phyloP scores from a whole-genome alignment of 2,329 filamentous ascomycete species.

The Ceratocystis cubensis region DNA sequence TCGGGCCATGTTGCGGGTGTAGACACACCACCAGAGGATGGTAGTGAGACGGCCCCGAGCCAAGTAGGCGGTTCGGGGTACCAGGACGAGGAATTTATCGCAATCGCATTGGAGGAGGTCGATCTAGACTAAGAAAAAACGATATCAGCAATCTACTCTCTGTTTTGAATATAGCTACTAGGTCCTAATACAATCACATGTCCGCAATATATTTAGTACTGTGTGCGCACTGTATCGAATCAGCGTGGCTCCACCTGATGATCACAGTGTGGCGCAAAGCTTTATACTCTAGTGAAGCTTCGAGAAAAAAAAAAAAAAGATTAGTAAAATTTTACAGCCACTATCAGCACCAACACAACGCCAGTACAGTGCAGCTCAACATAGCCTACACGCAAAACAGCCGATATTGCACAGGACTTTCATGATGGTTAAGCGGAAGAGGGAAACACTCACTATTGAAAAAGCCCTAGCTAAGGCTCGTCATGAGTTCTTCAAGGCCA shows the following conservation, averaged over 20 bases:
- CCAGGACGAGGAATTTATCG: slow-evolving; percentile 23
- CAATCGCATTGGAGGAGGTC: slow-evolving; percentile 23
- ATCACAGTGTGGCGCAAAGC: slow-evolving; percentile 16
- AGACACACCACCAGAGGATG: slow-evolving; percentile 43
- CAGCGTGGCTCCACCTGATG: background rate
- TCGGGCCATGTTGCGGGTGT: slow-evolving; percentile 29
- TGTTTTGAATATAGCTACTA: background rate
- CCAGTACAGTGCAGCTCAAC: background rate
- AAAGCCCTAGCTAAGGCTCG: slow-evolving; percentile 42
- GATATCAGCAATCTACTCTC: background rate
- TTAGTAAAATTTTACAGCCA: background rate
- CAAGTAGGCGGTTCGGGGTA: slow-evolving; percentile 30
- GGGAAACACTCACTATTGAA: slow-evolving; percentile 35
- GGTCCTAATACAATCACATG: background rate
- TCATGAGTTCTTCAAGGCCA: slow-evolving; percentile 50
- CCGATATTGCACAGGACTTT: background rate
- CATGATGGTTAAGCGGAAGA: slow-evolving; percentile 48
- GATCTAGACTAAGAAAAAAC: slow-evolving; percentile 23
- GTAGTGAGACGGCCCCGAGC: slow-evolving; percentile 36
- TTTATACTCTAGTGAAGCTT: slow-evolving; percentile 10
- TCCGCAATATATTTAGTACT: background rate
- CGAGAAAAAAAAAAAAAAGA: slow-evolving; percentile 15
- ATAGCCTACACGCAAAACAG: background rate
- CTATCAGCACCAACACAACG: background rate
- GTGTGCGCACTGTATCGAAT: background rate